Conservation (phyloP, 768 basidiomycete genomes). For the Amanita pallidorosea region DNA sequence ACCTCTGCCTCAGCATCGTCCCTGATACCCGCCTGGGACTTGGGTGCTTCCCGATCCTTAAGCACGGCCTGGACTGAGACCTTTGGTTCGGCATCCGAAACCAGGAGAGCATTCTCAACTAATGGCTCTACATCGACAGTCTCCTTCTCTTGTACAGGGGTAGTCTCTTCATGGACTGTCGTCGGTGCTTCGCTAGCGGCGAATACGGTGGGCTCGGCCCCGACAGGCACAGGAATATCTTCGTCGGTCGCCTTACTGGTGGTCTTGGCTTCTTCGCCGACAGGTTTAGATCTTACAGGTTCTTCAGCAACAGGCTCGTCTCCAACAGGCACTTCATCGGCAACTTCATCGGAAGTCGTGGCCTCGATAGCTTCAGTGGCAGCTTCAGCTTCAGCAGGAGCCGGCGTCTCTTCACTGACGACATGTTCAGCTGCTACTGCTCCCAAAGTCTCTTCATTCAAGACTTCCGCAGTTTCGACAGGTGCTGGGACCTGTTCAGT, state of each 20-base stretch:
- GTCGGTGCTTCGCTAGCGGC: not conserved
- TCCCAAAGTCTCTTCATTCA: too few species aligned
- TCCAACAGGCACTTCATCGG: not conserved
- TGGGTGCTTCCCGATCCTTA: not conserved
- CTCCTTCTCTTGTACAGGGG: not conserved
- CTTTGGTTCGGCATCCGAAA: not conserved
- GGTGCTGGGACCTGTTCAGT: too few species aligned
- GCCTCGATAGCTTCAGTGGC: too few species aligned
- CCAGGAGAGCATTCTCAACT: not conserved
- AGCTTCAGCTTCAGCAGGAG: not conserved
- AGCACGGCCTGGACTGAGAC: not conserved
- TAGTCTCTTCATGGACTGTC: not conserved
- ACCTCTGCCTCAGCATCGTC: slow-evolving; percentile 1
- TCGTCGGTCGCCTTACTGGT: not conserved
- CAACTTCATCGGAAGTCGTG: too few species aligned
- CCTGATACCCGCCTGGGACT: slow-evolving; percentile 1
- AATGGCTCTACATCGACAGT: not conserved
- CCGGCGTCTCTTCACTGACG: not conserved
- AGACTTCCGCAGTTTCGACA: too few species aligned
- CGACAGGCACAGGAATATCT: not conserved
- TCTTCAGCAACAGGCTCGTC: not conserved
- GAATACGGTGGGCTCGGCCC: not conserved
- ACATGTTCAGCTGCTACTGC: not conserved
- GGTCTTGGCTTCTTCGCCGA: not conserved
- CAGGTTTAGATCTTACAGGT: too few species aligned